Evolutionary conservation across 116 monocot species (phyloP).

Genomic region (Phalaenopsis hybrid): DNA sequence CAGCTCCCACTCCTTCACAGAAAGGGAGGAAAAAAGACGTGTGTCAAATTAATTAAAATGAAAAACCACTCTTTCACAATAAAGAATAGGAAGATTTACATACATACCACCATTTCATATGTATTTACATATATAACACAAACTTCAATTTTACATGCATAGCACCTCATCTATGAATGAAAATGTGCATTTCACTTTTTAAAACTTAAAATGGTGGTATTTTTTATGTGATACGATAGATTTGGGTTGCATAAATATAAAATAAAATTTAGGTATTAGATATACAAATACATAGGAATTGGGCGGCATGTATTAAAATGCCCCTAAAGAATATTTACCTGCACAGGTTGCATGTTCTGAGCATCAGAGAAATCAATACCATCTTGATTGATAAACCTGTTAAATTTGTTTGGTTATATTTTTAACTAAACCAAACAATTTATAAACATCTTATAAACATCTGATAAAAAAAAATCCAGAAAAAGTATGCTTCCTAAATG

Average conservation of each 20-base stretch:
- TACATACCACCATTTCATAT: too few relatives aligned
- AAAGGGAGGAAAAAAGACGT: neutral
- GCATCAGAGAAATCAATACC: slow-evolving; percentile 37
- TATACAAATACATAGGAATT: too few relatives aligned
- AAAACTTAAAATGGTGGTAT: too few relatives aligned
- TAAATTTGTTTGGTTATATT: neutral
- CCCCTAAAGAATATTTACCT: slow-evolving; percentile 46
- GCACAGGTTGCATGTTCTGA: slow-evolving; percentile 81
- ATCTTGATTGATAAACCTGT: slow-evolving; percentile 40
- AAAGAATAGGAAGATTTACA: neutral
- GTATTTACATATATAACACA: too few relatives aligned
- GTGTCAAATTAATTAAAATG: slow-evolving; percentile 1
- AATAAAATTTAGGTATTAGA: too few relatives aligned
- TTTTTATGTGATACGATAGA: too few relatives aligned
- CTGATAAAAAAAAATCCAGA: neutral
- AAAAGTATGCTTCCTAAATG: neutral
- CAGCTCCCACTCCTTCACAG: slow-evolving; percentile 85
- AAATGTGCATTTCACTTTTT: slow-evolving; percentile 2
- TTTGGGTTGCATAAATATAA: too few relatives aligned
- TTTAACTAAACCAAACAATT: neutral
- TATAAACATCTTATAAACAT: neutral
- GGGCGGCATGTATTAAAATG: too few relatives aligned
- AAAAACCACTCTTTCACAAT: slow-evolving; percentile 21
- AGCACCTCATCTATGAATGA: too few relatives aligned
- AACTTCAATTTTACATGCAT: too few relatives aligned